Percentiles rank a stretch among this genome's conserved stretches.
phyloP scores from a whole-genome alignment of 108 stramenopile species.

The Schizochytrium sp. region DNA sequence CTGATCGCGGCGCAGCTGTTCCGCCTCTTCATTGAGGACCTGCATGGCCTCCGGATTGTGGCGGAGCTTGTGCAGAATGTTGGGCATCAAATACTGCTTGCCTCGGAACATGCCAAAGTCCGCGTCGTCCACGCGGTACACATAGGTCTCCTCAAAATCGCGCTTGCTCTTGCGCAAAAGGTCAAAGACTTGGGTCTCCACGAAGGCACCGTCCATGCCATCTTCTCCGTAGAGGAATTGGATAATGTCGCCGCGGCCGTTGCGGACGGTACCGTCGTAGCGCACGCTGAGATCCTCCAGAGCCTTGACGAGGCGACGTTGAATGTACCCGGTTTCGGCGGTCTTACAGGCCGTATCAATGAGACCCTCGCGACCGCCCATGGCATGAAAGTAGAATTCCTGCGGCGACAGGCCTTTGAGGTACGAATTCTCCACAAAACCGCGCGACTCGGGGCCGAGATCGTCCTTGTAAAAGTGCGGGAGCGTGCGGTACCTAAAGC shows the following conservation, averaged over 20 bases:
- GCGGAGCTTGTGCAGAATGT: conserved; percentile 69
- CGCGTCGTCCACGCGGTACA: conserved; percentile 62
- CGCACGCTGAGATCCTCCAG: conserved; percentile 94
- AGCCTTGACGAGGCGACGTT: conserved; percentile 95
- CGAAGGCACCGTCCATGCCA: conserved; percentile 98
- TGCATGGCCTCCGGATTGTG: conserved; percentile 73
- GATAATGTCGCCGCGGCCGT: conserved; percentile 75
- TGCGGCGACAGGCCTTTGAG: conserved; percentile 89
- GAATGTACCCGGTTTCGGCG: conserved; percentile 97
- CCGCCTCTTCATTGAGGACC: conserved; percentile 74
- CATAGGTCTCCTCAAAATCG: conserved; percentile 62
- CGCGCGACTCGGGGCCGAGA: conserved; percentile 88
- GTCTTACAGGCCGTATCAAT: conserved; percentile 99
- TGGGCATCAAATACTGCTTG: conserved; percentile 67
- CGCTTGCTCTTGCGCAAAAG: conserved; percentile 63
- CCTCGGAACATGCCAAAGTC: conserved; percentile 68
- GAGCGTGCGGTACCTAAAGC: conserved; percentile 88
- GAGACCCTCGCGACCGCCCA: conserved; percentile 96
- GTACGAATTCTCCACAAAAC: conserved; percentile 98
- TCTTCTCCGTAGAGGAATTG: conserved; percentile 99
- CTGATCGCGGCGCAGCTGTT: conserved; percentile 74
- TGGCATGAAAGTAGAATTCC: conserved; percentile 99
- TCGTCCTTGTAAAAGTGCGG: conserved; percentile 99
- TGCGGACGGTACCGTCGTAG: conserved; percentile 95
- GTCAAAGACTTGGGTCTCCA: conserved; percentile 86